Evolutionary conservation across 2,329 filamentous ascomycete species (phyloP).

Genomic region (Scedosporium aurantiacum): DNA sequence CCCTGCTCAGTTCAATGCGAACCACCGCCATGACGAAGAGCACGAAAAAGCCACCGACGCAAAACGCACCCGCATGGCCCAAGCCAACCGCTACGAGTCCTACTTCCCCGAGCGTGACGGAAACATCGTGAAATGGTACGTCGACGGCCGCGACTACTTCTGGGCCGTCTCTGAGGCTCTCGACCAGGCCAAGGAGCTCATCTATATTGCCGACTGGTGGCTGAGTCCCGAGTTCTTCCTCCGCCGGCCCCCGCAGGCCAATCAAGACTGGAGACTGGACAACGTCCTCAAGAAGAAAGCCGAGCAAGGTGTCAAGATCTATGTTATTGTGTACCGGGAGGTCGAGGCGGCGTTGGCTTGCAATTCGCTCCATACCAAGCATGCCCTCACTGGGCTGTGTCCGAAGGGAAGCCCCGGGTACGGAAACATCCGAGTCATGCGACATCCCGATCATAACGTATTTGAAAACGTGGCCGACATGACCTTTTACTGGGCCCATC

Average conservation of each 20-base stretch:
- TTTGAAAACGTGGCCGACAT: constrained; percentile 90
- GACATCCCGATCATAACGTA: constrained; percentile 91
- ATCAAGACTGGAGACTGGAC: constrained; percentile 81
- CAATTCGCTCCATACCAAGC: constrained; percentile 88
- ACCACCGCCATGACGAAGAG: constrained; percentile 88
- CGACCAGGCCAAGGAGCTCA: constrained; percentile 82
- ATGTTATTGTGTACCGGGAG: constrained; percentile 86
- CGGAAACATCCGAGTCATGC: constrained; percentile 80
- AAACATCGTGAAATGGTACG: constrained; percentile 93
- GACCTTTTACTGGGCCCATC: constrained; percentile 97
- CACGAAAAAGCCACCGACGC: constrained; percentile 77
- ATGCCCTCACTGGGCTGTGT: constrained; percentile 67
- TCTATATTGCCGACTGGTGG: constrained; percentile 98
- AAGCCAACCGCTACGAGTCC: constrained; percentile 74
- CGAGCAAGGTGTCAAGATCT: constrained; percentile 90
- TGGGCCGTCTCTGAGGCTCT: constrained; percentile 85
- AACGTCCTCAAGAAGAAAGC: constrained; percentile 77
- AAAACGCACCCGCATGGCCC: constrained; percentile 61
- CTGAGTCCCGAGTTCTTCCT: constrained; percentile 80
- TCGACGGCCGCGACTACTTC: constrained; percentile 90
- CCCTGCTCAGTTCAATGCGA: constrained; percentile 55
- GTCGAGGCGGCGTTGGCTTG: constrained; percentile 73
- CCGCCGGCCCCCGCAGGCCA: constrained; percentile 68
- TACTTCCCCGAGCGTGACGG: constrained; percentile 80
- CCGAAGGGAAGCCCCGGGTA: constrained; percentile 71